Evolutionary conservation across 139 green algal genomes (phyloP), one percentile per base, ranked within the genome.

Genomic region (Chlorella vulgaris): DNA sequence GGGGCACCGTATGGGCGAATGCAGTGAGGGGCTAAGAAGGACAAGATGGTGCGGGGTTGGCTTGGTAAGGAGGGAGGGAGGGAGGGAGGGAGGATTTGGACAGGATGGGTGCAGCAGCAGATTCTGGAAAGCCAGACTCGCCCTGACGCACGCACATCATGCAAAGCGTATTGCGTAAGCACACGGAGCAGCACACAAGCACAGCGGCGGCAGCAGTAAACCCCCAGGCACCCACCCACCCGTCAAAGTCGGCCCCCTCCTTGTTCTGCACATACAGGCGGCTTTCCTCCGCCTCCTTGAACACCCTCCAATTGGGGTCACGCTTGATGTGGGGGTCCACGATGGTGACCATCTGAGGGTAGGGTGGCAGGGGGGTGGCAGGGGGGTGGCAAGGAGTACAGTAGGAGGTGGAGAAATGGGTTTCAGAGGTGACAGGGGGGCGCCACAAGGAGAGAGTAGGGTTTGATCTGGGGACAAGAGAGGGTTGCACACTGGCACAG

Each of bases 261-360:
- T 90, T 90, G 82, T 96, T 93, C 67, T 94, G 93, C 18, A 99
- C 95, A 81, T 94, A 99, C 88, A 94, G 92, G 18, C 90, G 84
- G 74, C 91, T 91, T 7, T 84, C 43, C 73, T 92, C 79, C 0
- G 95, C 96, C 83, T 99, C 93, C 53, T 91, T 91, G 85, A 96
- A 95, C 36, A 99, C 81, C 40, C 89, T 83, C 88, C 97, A 99
- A 29, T 38, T 47, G 13, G 66, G 4, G 88, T 99, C 96, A 7
- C 89, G 89, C 91, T 99, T 99, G 40, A 99, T 93, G 88, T 99
- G 97, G 10, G 97, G 97, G 86, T 99, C 97, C 58, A 99, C 93
- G 74, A 99, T 99, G 71, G 91, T 95, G n/a, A 99, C 96, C 90
- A 96, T 97, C 70, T 83, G 67, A 2, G 43, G 2, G 1, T 8